Evolutionary conservation across 1,139 yeast species (phyloP), one percentile per base, ranked within the genome.

Genomic region (Sugiyamaella novakii): DNA sequence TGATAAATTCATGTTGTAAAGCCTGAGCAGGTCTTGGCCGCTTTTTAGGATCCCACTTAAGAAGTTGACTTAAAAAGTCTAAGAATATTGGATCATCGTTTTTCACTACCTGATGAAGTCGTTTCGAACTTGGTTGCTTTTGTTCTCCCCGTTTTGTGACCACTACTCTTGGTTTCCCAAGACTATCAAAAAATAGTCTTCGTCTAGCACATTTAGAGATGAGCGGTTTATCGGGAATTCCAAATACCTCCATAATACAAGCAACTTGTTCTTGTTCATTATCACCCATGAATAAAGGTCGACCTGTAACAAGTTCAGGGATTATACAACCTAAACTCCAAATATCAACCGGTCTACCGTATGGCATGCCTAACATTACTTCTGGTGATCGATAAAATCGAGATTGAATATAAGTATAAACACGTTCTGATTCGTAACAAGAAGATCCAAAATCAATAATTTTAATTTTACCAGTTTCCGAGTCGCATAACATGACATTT

Each of bases 371-470:
- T n/a, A 87, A 61, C 34, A 86, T 72, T 3, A 88, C 89, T 63
- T 88, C 96, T 0, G 96, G 99, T 0, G 96, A 87, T 54, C 99
- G 76, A 68, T 94, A 94, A 65, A 92, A 94, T 51, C 99, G 76
- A 2, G 96, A 88, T 66, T 94, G 99, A 54, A 94, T 89, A 65
- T 94, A 94, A 0, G 98, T 87, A 69, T 88, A 92, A 2, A 91
- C 75, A 1, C 95, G 85, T 61, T 88, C 94, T 47, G 87, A 73
- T 52, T 92, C 95, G 61, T 87, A 91, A 66, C 98, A 94, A 0
- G 98, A 96, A 10, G 94, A 82, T 1, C 99, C 99, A 70, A 94
- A 94, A 69, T 94, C 99, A 59, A 94, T 91, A 44, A 94, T 84
- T 67, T 92, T 94, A 54, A 94, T 80, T 49, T 82, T 84, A 1